Evolutionary conservation across 768 basidiomycete species (phyloP), one percentile per base, ranked within the genome.

Genomic region (Favolaschia claudopus): DNA sequence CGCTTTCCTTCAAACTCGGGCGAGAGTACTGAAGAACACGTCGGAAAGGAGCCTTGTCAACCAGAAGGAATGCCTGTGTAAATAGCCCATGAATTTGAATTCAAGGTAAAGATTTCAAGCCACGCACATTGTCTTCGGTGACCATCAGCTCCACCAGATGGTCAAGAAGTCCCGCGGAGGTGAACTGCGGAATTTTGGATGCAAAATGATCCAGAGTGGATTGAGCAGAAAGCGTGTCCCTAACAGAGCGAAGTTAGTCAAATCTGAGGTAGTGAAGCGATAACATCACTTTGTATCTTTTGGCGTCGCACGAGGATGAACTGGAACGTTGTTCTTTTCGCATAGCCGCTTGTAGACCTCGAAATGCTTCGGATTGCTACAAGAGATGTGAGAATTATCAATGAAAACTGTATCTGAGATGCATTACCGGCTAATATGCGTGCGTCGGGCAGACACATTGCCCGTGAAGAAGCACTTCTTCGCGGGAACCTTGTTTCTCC

Each of bases 121-220:
- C 14, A 47, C 37, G 19, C 5, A 56, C 55, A 6, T 33, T 55
- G 27, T 71, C 69, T 46, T 70, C 70, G 2, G 44, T 46, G 1
- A 72, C 66, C 29, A 72, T 52, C 10, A 70, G 48, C 5, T 67
- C 63, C 1, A 69, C 19, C 20, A 70, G 55, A 32, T 67, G 60
- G 7, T 71, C 62, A 7, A 70, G 55, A 3, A 69, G 53, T 5
- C 67, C 70, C 32, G 55, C 55, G 14, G 60, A 57, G 1, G 54
- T 54, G 60, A 68, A 70, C 6, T 57, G 2, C 0, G 63, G 63
- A 6, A 28, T 45, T 31, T 64, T 59, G 2, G 58, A 58, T 15
- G 45, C 58, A 43, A 60, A 65, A 6, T 50, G 54, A 34, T 66
- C 55, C 9, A 70, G 58, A 1, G 47, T 63, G 1, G 29, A 15